Conservation (phyloP, 306 rosid species). For the Begonia fuchsioides region DNA sequence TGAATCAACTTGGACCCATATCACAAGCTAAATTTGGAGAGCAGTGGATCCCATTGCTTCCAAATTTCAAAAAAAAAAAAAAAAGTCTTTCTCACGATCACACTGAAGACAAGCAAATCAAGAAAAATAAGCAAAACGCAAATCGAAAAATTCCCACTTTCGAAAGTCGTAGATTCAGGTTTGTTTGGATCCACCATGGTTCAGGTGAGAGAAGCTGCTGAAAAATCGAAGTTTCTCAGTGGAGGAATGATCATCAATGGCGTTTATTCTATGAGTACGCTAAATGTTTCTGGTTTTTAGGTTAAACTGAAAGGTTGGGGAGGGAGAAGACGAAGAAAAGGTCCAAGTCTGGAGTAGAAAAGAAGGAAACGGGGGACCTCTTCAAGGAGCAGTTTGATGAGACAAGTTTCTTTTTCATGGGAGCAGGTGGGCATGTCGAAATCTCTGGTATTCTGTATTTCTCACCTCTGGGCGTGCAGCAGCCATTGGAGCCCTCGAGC, state of each 20-base stretch:
- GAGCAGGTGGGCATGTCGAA: conserved; percentile 67
- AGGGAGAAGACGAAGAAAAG: conserved; percentile 29
- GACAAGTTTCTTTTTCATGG: conserved; percentile 33
- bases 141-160: too few species aligned
- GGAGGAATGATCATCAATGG: too few species aligned
- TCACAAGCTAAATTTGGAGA: too few species aligned
- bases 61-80: too few species aligned
- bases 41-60: too few species aligned
- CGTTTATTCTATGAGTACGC: background rate
- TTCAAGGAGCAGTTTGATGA: conserved; percentile 30
- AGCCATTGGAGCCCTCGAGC: conserved; percentile 13
- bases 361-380: conserved; percentile 42
- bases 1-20: too few species aligned
- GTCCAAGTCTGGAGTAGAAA: conserved; percentile 55
- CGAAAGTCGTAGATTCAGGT: too few species aligned
- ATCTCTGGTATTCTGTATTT: conserved; percentile 46
- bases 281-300: background rate
- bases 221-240: background rate
- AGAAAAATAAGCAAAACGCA: too few species aligned
- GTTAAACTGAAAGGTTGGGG: background rate
- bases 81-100: too few species aligned
- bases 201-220: background rate
- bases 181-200: too few species aligned
- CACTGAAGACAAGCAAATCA: too few species aligned
- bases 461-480: conserved; percentile 48